Evolutionary conservation across 768 basidiomycete species (phyloP).

Genomic region (Podaxis pistillaris): DNA sequence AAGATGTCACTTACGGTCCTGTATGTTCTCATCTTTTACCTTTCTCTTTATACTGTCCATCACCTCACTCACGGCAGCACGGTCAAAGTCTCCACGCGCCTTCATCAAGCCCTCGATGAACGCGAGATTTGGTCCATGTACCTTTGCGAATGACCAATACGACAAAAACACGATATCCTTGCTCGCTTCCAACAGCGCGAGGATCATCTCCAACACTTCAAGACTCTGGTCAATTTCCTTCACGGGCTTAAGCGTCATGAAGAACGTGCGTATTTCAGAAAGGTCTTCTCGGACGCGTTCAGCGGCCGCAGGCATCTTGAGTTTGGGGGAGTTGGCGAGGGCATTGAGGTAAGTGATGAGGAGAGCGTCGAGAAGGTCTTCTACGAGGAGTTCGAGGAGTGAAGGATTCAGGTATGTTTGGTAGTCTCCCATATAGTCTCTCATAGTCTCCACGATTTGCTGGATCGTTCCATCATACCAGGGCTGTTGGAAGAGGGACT

Average conservation of each 20-base stretch:
- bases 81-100: conserved; percentile 86
- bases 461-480: conserved; percentile 93
- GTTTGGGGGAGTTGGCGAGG: conserved; percentile 78
- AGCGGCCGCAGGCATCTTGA: conserved; percentile 83
- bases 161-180: conserved; percentile 90
- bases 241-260: conserved; percentile 71
- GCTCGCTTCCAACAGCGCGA: conserved; percentile 80
- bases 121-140: conserved; percentile 87
- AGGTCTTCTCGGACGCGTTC: conserved; percentile 84
- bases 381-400: conserved; percentile 86
- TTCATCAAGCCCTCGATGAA: conserved; percentile 92
- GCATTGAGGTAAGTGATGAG: conserved; percentile 88
- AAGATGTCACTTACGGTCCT: conserved; percentile 63
- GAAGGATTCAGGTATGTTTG: conserved; percentile 88
- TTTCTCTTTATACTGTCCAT: conserved; percentile 94
- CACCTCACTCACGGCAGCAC: conserved; percentile 83
- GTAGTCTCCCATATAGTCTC: conserved; percentile 96
- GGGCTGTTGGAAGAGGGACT: conserved; percentile 72
- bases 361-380: conserved; percentile 90
- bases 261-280: conserved; percentile 74
- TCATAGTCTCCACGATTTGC: conserved; percentile 93
- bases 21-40: conserved; percentile 83
- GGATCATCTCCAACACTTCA: conserved; percentile 81
- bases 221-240: conserved; percentile 83
- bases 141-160: conserved; percentile 91